Conservation (phyloP, 768 basidiomycete genomes). For the Phylloporus rhodoxanthus region DNA sequence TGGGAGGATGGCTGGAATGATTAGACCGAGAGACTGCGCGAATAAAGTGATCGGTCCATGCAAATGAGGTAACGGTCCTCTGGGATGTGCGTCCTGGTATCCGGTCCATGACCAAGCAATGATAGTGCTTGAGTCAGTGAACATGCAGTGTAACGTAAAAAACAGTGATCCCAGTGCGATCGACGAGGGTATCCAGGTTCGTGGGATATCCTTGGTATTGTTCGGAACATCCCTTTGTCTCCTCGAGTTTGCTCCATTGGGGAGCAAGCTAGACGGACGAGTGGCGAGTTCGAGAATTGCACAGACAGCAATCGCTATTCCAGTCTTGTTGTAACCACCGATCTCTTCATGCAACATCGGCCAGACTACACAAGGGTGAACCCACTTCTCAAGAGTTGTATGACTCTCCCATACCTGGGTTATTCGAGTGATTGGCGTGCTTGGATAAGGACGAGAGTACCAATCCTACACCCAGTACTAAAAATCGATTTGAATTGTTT, state of each 20-base stretch:
- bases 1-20: constrained; percentile 34
- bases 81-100: constrained; percentile 54
- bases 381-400: not conserved
- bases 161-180: constrained; percentile 62
- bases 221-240: not conserved
- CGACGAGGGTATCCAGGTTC: constrained; percentile 38
- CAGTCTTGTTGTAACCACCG: constrained; percentile 66
- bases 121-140: constrained; percentile 72
- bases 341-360: constrained; percentile 61
- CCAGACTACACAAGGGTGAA: constrained; percentile 52
- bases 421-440: constrained; percentile 73
- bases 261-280: constrained; percentile 29
- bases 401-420: constrained; percentile 47
- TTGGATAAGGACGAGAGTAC: constrained; percentile 64
- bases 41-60: constrained; percentile 65
- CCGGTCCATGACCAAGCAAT: constrained; percentile 89
- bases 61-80: constrained; percentile 67
- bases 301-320: constrained; percentile 50
- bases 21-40: constrained; percentile 53
- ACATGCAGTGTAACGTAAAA: constrained; percentile 65
- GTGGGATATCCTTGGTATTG: constrained; percentile 7
- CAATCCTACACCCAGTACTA: constrained; percentile 65
- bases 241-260: constrained; percentile 1
- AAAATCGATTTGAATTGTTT: not conserved
- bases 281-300: constrained; percentile 53